Base-by-base conservation (phyloP, 2,329 filamentous ascomycete species). In the Beauveria pseudobassiana region DNA sequence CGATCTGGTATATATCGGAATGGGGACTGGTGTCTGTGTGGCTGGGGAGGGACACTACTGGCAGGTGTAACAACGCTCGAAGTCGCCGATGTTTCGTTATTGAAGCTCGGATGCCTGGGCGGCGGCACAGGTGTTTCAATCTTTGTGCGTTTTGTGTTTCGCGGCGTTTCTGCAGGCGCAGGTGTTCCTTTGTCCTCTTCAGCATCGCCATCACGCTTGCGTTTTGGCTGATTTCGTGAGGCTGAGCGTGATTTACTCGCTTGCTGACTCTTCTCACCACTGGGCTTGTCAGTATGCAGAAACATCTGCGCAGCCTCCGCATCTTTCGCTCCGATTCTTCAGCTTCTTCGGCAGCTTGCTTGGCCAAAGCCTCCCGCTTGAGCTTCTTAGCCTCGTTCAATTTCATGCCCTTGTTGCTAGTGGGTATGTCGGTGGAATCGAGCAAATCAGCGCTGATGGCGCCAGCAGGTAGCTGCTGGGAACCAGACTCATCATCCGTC, bases 311-410 rank as follows among this genome's bases (percentile, higher is more conserved):
- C 80, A 61, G 77, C 73, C 66, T 80, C 77, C 75, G 74, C 75
- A 83, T 79, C 68, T 82, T 82, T 18, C 79, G 76, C 18, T 79
- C 80, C 9, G 82, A 82, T 66, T 82, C 80, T 68, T 84, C 82
- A 18, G 84, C 85, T 68, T 87, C 85, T 64, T 87, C 83, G 1
- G 82, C 84, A 1, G 85, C 85, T 66, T 81, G 77, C 65, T 84
- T 84, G 14, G 82, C 84, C 65, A 86, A 74, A 6, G 84, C 82
- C 71, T 90, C 86, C 60, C 85, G 79, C 74, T 90, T 90, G 12
- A 88, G 75, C 70, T 89, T 90, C 74, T 90, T 91, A 3, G 89
- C 86, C 67, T 90, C 88, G 69, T 91, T 91, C 26, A 91, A 78
- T 69, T 89, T 88, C 85, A 91, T 89, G 9, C 89, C 88, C 57